A percentile compares a stretch with the other conserved stretches of the same genome.
These are phyloP conservation scores for Curvularia spicifera DNA, from an alignment of 2,329 filamentous ascomycete species.

Conservation along the genomic window DNA sequence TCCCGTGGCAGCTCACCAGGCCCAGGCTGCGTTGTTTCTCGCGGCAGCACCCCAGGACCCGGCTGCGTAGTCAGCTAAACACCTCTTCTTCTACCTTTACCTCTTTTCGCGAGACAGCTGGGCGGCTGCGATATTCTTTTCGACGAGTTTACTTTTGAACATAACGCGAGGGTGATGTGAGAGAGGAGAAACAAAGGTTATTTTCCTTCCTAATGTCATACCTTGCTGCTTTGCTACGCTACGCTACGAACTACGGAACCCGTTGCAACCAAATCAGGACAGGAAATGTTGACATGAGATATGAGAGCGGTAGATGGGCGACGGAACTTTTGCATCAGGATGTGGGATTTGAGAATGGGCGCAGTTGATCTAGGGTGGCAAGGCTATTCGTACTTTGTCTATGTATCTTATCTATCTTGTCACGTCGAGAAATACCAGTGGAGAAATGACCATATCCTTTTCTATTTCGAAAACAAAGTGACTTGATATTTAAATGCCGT, in stretches of 20 bases:
- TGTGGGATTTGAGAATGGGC: not conserved
- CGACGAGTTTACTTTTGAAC: not conserved
- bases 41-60: not conserved
- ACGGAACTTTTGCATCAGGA: not conserved
- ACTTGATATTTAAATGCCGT: not conserved
- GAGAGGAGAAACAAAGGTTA: no score
- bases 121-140: not conserved
- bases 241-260: not conserved
- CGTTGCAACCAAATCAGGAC: not conserved
- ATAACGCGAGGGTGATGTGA: not conserved
- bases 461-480: not conserved
- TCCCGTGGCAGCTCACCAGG: not conserved
- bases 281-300: not conserved
- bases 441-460: not conserved
- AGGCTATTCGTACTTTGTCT: not conserved
- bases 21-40: not conserved
- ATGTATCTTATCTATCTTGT: not conserved
- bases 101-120: not conserved
- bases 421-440: not conserved
- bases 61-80: slow-evolving; percentile 1
- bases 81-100: not conserved
- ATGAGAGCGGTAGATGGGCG: not conserved
- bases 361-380: not conserved
- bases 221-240: not conserved
- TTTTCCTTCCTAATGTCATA: not conserved